Evolutionary conservation across 1,139 yeast genomes (phyloP).

Genomic region (Pichia sp.): DNA sequence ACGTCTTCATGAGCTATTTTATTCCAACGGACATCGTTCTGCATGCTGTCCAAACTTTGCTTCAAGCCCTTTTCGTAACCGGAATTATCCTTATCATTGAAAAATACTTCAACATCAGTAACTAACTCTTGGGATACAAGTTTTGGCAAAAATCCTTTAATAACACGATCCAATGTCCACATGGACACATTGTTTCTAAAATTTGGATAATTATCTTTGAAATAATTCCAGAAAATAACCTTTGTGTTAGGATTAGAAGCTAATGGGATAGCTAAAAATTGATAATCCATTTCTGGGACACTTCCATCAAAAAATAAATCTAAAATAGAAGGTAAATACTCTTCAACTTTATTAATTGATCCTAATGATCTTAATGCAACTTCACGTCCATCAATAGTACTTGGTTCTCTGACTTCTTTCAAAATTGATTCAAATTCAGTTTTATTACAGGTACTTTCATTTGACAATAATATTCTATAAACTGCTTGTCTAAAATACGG

Average conservation of each 20-base stretch:
- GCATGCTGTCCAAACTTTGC: slow-evolving; percentile 51
- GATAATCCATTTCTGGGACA: slow-evolving; percentile 68
- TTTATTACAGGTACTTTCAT: slow-evolving; percentile 35
- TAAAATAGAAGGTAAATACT: slow-evolving; percentile 36
- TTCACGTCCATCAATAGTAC: slow-evolving; percentile 63
- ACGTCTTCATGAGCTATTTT: slow-evolving; percentile 23
- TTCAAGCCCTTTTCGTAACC: slow-evolving; percentile 56
- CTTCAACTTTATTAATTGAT: slow-evolving; percentile 35
- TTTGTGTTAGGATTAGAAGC: slow-evolving; percentile 48
- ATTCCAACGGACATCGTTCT: slow-evolving; percentile 45
- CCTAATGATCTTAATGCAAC: slow-evolving; percentile 60
- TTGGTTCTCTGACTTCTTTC: slow-evolving; percentile 46
- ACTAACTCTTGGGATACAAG: slow-evolving; percentile 32
- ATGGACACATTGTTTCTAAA: slow-evolving; percentile 25
- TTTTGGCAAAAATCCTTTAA: slow-evolving; percentile 41
- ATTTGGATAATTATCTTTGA: slow-evolving; percentile 41
- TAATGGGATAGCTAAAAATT: slow-evolving; percentile 49
- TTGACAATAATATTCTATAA: slow-evolving; percentile 45
- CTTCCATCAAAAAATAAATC: slow-evolving; percentile 36
- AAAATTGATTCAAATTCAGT: slow-evolving; percentile 44
- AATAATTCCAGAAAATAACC: slow-evolving; percentile 47
- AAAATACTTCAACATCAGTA: slow-evolving; percentile 45
- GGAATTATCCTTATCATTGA: slow-evolving; percentile 47
- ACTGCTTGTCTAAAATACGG: slow-evolving; percentile 55
- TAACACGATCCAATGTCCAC: slow-evolving; percentile 50